phyloP scores from a whole-genome alignment of 805 yeast species.

The Ogataea nitratoaversa region DNA sequence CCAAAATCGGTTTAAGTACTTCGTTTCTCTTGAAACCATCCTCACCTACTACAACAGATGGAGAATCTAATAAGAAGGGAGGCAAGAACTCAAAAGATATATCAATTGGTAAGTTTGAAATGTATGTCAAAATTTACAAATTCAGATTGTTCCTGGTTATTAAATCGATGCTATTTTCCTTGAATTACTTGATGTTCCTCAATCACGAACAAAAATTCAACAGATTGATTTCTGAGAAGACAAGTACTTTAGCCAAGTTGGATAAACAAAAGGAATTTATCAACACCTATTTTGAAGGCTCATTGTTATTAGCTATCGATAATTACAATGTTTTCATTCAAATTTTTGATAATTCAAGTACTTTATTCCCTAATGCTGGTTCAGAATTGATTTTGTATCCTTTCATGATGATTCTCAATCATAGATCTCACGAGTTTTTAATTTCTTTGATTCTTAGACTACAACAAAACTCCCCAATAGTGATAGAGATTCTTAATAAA shows the following conservation, averaged over 20 bases:
- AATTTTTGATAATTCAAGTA: constrained; percentile 26
- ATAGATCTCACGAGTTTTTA: constrained; percentile 53
- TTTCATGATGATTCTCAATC: constrained; percentile 47
- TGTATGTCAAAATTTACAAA: constrained; percentile 25
- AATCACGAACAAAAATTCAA: constrained; percentile 36
- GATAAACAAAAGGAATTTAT: constrained; percentile 30
- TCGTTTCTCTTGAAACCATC: constrained; percentile 19
- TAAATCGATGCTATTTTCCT: constrained; percentile 45
- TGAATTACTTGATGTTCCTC: constrained; percentile 43
- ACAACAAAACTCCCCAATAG: constrained; percentile 33
- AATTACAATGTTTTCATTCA: constrained; percentile 34
- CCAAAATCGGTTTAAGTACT: constrained; percentile 24
- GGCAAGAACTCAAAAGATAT: constrained; percentile 12
- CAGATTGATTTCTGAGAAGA: constrained; percentile 27
- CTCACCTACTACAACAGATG: constrained; percentile 4
- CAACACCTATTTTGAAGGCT: constrained; percentile 32
- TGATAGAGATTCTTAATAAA: constrained; percentile 29
- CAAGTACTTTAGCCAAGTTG: constrained; percentile 26
- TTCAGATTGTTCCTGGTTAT: constrained; percentile 32
- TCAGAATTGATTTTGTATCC: constrained; percentile 48
- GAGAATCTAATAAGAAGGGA: neutral
- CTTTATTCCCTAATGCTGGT: constrained; percentile 32
- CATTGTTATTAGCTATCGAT: constrained; percentile 34
- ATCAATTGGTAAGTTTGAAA: constrained; percentile 17
- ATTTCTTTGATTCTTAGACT: constrained; percentile 51